phyloP scores from a whole-genome alignment of 805 yeast genomes.

The Sugiyamaella boreocaroliniensis region DNA sequence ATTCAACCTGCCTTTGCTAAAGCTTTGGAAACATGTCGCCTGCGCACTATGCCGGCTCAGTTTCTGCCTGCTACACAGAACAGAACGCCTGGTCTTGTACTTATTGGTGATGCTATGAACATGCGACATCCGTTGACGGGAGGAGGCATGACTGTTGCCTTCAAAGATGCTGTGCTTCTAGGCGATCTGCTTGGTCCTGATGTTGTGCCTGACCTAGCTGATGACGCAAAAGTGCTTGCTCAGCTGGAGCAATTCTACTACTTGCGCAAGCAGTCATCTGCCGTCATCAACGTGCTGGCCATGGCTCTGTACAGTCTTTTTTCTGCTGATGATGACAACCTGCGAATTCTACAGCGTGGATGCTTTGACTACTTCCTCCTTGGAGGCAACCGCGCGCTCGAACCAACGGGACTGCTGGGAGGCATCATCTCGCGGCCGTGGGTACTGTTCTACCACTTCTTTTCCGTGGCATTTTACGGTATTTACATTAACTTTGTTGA shows the following conservation, averaged over 20 bases:
- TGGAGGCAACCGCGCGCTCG: constrained; percentile 74
- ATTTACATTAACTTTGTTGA: constrained; percentile 60
- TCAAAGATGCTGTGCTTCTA: constrained; percentile 72
- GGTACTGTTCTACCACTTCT: constrained; percentile 75
- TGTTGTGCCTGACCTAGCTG: constrained; percentile 47
- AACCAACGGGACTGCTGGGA: constrained; percentile 77
- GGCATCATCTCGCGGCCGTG: constrained; percentile 76
- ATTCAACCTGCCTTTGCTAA: constrained; percentile 59
- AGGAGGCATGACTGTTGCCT: constrained; percentile 98
- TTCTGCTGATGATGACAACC: constrained; percentile 66
- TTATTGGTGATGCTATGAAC: constrained; percentile 89
- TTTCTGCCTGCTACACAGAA: constrained; percentile 71
- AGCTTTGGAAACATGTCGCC: constrained; percentile 53
- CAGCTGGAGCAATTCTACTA: constrained; percentile 63
- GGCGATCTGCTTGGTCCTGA: constrained; percentile 55
- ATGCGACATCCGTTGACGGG: constrained; percentile 99
- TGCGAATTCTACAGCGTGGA: constrained; percentile 71
- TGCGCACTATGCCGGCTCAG: constrained; percentile 90
- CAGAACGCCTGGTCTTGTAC: constrained; percentile 63
- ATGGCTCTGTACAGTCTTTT: constrained; percentile 84
- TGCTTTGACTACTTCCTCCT: constrained; percentile 79
- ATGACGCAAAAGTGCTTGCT: constrained; percentile 50
- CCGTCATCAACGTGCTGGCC: constrained; percentile 84
- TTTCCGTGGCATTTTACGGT: constrained; percentile 81
- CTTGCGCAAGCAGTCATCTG: constrained; percentile 69